Conservation (phyloP, 1,284 basidiomycete species). For the Irpex lacteus region DNA sequence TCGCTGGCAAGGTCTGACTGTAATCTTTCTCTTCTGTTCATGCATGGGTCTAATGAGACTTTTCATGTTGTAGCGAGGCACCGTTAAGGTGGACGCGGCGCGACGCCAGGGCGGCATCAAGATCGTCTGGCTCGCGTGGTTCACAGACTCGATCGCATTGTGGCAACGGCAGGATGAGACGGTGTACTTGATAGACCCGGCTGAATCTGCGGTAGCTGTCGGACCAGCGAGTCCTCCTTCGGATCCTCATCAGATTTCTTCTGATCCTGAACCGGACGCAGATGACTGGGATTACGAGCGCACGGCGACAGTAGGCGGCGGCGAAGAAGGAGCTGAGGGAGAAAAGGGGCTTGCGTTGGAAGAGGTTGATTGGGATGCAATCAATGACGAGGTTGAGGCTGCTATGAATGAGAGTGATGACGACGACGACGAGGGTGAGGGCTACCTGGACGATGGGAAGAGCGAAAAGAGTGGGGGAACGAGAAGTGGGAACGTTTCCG, state of each 20-base stretch:
- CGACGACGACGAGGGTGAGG: slow-evolving; percentile 35
- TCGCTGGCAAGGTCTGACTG: slow-evolving; percentile 72
- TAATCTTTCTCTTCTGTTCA: slow-evolving; percentile 3
- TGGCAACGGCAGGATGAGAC: slow-evolving; percentile 79
- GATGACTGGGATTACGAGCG: slow-evolving; percentile 61
- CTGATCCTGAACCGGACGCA: slow-evolving; percentile 61
- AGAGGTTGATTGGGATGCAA: slow-evolving; percentile 73
- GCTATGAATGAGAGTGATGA: slow-evolving; percentile 81
- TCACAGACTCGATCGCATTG: slow-evolving; percentile 79
- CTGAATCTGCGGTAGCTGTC: slow-evolving; percentile 20
- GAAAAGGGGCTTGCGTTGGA: slow-evolving; percentile 42
- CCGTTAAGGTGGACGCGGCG: slow-evolving; percentile 87
- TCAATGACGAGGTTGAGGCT: slow-evolving; percentile 85
- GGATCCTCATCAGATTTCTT: slow-evolving; percentile 56
- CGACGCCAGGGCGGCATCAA: slow-evolving; percentile 66
- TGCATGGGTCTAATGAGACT: background rate
- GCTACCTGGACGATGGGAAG: slow-evolving; percentile 17
- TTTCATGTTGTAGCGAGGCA: slow-evolving; percentile 58
- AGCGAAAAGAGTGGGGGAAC: slow-evolving; percentile 33
- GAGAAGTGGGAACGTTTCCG: slow-evolving; percentile 41
- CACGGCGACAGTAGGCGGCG: background rate
- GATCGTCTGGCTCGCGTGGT: slow-evolving; percentile 88
- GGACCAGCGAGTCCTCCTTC: slow-evolving; percentile 43
- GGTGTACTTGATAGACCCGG: slow-evolving; percentile 61
- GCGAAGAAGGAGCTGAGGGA: slow-evolving; percentile 10